phyloP scores from a whole-genome alignment of 1,284 basidiomycete genomes.

The Erythrobasidium hasegawianum region DNA sequence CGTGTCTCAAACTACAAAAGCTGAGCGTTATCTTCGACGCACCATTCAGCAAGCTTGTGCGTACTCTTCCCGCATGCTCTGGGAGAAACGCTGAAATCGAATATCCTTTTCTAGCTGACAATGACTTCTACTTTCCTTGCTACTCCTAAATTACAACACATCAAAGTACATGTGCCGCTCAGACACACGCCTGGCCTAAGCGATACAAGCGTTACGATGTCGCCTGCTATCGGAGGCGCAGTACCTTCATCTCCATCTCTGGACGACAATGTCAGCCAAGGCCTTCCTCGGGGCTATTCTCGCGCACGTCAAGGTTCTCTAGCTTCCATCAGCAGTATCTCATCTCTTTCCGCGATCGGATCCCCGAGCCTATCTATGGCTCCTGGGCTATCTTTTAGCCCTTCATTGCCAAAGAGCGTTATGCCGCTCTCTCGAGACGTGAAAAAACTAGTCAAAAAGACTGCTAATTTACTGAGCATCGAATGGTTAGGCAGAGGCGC shows the following conservation, averaged over 20 bases:
- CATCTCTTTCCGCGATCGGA: neutral
- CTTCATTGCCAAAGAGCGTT: neutral
- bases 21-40: slow-evolving; percentile 10
- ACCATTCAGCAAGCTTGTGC: slow-evolving; percentile 16
- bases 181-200: neutral
- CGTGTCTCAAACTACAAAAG: neutral
- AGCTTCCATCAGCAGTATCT: neutral
- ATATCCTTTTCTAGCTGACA: neutral
- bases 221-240: neutral
- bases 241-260: neutral
- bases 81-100: neutral
- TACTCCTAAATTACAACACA: neutral
- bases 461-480: neutral
- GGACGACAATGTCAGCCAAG: neutral
- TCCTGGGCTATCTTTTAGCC: neutral
- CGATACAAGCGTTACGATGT: neutral
- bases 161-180: neutral
- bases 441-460: slow-evolving; percentile 13
- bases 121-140: neutral
- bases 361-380: neutral
- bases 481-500: slow-evolving; percentile 2
- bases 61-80: too few species aligned
- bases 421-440: neutral
- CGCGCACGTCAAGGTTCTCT: neutral
- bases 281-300: too few species aligned